Evolutionary conservation across 495 filamentous ascomycete genomes (phyloP).

Genomic region (Trichoderma virens): DNA sequence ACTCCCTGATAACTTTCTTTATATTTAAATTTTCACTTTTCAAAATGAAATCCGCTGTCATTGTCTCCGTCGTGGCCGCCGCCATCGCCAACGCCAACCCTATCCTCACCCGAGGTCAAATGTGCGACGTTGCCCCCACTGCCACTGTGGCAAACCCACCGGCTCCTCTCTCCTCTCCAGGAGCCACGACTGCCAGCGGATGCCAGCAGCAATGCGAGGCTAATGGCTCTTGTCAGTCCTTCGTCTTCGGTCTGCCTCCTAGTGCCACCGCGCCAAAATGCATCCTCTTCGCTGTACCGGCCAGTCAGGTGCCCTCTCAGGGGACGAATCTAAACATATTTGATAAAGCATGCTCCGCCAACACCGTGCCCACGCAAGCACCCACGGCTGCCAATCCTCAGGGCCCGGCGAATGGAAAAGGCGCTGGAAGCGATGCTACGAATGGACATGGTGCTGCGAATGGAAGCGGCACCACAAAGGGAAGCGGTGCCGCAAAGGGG

Average conservation of each 20-base stretch:
- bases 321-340: slow-evolving; percentile 5
- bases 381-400: neutral
- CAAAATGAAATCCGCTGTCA: too few relatives aligned
- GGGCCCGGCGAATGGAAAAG: neutral
- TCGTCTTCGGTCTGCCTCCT: slow-evolving; percentile 5
- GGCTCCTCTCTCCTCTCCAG: neutral
- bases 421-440: too few relatives aligned
- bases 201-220: slow-evolving; percentile 8
- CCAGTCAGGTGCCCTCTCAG: neutral
- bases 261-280: slow-evolving; percentile 5
- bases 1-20: too few relatives aligned
- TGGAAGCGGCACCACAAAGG: too few relatives aligned
- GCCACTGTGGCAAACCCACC: neutral
- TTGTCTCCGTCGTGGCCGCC: too few relatives aligned
- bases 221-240: neutral
- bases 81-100: too few relatives aligned
- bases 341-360: slow-evolving; percentile 3
- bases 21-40: too few relatives aligned
- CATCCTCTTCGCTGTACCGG: slow-evolving; percentile 7
- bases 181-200: neutral
- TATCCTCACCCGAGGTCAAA: too few relatives aligned
- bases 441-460: too few relatives aligned
- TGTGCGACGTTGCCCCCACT: slow-evolving; percentile 4
- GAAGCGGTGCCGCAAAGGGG: too few relatives aligned
- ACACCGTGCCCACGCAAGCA: slow-evolving; percentile 1